phyloP scores from a whole-genome alignment of 108 stramenopile species.

The Nitzschia palea region DNA sequence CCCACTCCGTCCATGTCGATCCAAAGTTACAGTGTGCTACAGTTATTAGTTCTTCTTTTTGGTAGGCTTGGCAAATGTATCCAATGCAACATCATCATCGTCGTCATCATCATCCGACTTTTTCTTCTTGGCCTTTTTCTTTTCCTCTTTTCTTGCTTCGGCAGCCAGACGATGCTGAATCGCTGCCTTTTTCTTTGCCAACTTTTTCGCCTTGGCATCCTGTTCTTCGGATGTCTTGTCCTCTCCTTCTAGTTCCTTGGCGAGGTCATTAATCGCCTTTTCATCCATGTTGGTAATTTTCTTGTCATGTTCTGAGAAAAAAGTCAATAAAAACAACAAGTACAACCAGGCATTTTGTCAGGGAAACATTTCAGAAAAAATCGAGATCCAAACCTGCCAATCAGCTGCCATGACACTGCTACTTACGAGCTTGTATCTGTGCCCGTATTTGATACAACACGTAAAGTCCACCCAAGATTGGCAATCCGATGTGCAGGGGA shows the following conservation, averaged over 20 bases:
- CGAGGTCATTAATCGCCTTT: constrained; percentile 41
- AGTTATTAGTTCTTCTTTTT: constrained; percentile 37
- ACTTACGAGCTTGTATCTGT: constrained; percentile 47
- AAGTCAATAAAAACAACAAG: neutral
- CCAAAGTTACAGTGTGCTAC: neutral
- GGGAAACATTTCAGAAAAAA: neutral
- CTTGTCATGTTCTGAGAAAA: constrained; percentile 29
- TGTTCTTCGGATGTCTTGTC: constrained; percentile 25
- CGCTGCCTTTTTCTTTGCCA: constrained; percentile 49
- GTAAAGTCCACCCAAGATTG: constrained; percentile 27
- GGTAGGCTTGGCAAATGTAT: constrained; percentile 34
- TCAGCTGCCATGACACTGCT: neutral
- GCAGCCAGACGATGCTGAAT: constrained; percentile 40
- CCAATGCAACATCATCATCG: constrained; percentile 49
- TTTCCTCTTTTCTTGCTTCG: constrained; percentile 41
- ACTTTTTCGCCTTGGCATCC: constrained; percentile 41
- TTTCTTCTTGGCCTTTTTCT: constrained; percentile 37
- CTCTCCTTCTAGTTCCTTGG: constrained; percentile 31
- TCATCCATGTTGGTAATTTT: constrained; percentile 55
- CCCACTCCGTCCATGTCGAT: neutral
- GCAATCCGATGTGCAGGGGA: constrained; percentile 41
- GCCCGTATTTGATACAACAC: constrained; percentile 24
- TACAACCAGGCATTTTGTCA: neutral
- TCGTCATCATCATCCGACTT: constrained; percentile 40
- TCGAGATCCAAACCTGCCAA: neutral